phyloP scores from a whole-genome alignment of 23 red algal genomes.

The Cyanidiococcus yangmingshanensis region DNA sequence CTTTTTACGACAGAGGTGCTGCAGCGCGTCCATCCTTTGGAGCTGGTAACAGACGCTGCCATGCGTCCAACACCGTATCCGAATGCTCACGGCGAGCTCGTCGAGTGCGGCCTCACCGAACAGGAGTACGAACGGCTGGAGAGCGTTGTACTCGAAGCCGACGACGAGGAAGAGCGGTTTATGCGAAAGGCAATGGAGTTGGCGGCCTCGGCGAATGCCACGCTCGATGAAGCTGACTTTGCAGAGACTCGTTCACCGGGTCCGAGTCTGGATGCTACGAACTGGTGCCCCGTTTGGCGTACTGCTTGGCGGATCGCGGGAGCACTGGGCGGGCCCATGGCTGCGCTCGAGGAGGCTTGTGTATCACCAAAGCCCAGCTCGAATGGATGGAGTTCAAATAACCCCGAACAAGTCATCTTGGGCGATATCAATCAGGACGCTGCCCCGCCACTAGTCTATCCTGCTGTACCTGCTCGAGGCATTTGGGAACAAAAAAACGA shows the following conservation, averaged over 20 bases:
- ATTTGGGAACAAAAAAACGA: background rate
- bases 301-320: background rate
- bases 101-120: background rate
- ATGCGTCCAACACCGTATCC: slow-evolving; percentile 31
- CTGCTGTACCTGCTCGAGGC: background rate
- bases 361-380: background rate
- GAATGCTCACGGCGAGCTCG: background rate
- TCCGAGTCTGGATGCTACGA: background rate
- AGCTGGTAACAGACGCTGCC: slow-evolving; percentile 26
- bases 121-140: background rate
- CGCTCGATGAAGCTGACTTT: background rate
- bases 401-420: background rate
- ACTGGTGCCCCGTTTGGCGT: background rate
- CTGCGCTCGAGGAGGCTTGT: background rate
- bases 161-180: background rate
- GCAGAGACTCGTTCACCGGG: background rate
- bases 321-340: background rate
- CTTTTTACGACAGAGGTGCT: slow-evolving; percentile 26
- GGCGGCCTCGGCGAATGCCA: background rate
- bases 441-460: background rate
- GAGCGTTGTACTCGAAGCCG: background rate
- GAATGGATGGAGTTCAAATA: background rate
- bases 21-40: slow-evolving; percentile 14
- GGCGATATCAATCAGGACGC: background rate
- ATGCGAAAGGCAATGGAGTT: background rate